Evolutionary conservation across 495 filamentous ascomycete species (phyloP), one percentile per base, ranked within the genome.

Genomic region (Aspergillus sparsus): DNA sequence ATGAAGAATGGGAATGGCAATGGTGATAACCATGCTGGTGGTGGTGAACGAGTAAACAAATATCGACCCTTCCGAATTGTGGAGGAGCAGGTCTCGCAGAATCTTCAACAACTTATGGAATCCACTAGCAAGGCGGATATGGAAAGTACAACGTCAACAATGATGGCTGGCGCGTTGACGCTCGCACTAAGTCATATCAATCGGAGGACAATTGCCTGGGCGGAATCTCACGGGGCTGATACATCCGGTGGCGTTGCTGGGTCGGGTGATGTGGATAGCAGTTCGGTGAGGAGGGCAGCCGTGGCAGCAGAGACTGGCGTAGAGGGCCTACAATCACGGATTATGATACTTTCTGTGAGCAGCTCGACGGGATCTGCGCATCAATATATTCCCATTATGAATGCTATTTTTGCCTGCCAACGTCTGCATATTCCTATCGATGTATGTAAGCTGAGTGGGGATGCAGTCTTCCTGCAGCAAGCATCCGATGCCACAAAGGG

Each of bases 381-480:
- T 34, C 93, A 97, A 71, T 98, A 98, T 76, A 97, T 98, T 57
- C 90, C 93, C 2, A 89, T 97, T 49, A 98, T 98, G 93, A 98
- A 98, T 77, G 82, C 86, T 63, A 96, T 97, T 42, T 98, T 98
- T 74, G 95, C 94, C 9, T 92, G 93, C 60, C 91, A 82, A 64
- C 87, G 93, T 54, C 78, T 91, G 52, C 81, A 81, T 61, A 90
- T 98, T 60, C 89, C 94, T 12, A 90, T 98, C 70, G 93, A 97
- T 71, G 89, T 96, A 34, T 84, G 91, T 57, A 88, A 95, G 57
- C 80, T 98, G 9, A 84, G 89, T 45, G 92, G 91, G 7, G 87
- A 91, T 64, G 87, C 88, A 6, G 91, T 94, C n/a, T 96, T 98
- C 69, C 77, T 98, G 16, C 92, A 98, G 65, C 94, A 98, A 72